A percentile compares a stretch with the other conserved stretches of the same genome.
phyloP scores from a whole-genome alignment of 768 basidiomycete species.

The Serendipita sp. region DNA sequence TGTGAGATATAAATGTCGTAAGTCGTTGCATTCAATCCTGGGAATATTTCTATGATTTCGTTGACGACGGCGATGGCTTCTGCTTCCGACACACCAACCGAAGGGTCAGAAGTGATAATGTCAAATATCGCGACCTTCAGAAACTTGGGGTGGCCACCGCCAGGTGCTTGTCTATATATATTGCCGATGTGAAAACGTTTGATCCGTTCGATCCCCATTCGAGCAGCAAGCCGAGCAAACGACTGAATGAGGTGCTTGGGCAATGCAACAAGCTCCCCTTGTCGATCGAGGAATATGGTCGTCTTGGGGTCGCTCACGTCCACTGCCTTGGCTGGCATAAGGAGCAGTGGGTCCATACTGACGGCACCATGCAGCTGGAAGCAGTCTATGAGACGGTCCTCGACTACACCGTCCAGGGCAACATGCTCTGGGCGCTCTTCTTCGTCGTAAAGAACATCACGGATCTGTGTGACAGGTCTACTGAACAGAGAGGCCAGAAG shows the following conservation, averaged over 20 bases:
- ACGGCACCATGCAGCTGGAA: slow-evolving; percentile 86
- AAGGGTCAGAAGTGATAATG: slow-evolving; percentile 62
- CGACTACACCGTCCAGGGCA: slow-evolving; percentile 54
- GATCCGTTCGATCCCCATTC: slow-evolving; percentile 47
- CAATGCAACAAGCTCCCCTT: slow-evolving; percentile 58
- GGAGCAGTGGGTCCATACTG: slow-evolving; percentile 69
- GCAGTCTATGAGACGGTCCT: slow-evolving; percentile 57
- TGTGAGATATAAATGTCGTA: slow-evolving; percentile 73
- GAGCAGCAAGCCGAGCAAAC: slow-evolving; percentile 71
- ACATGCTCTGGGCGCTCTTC: slow-evolving; percentile 53
- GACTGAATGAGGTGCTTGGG: slow-evolving; percentile 58
- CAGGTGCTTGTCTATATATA: slow-evolving; percentile 42
- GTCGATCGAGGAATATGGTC: slow-evolving; percentile 62
- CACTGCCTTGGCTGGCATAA: slow-evolving; percentile 44
- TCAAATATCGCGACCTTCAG: slow-evolving; percentile 68
- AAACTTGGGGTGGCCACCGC: slow-evolving; percentile 58
- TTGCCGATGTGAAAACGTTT: slow-evolving; percentile 72
- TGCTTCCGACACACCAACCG: slow-evolving; percentile 51
- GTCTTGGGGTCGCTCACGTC: slow-evolving; percentile 41
- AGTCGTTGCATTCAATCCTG: slow-evolving; percentile 42
- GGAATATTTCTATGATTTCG: slow-evolving; percentile 49
- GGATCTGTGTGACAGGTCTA: slow-evolving; percentile 45
- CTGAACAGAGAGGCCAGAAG: slow-evolving; percentile 67
- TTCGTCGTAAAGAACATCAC: slow-evolving; percentile 59
- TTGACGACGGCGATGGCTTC: slow-evolving; percentile 57